Evolutionary conservation across 805 yeast genomes (phyloP).

Genomic region (Saitoella complicata): DNA sequence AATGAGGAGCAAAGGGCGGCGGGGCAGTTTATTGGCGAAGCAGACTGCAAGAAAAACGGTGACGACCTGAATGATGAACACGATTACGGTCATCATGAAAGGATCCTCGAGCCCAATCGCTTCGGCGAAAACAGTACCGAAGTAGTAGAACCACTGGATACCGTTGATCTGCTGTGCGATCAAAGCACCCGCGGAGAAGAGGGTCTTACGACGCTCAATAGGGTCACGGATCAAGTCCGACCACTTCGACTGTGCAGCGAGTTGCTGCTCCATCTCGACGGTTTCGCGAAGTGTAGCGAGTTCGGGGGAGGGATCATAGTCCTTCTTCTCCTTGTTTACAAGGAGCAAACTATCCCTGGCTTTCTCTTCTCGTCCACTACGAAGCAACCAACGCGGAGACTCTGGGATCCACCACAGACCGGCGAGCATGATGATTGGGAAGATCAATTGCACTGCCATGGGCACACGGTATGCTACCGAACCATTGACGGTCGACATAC

Average conservation of each 20-base stretch:
- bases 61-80: slow-evolving; percentile 87
- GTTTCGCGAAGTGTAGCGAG: slow-evolving; percentile 5
- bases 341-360: slow-evolving; percentile 52
- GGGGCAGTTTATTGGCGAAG: slow-evolving; percentile 74
- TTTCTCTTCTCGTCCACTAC: slow-evolving; percentile 44
- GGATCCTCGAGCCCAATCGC: slow-evolving; percentile 78
- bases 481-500: slow-evolving; percentile 65
- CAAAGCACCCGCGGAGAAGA: slow-evolving; percentile 77
- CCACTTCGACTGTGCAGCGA: slow-evolving; percentile 12
- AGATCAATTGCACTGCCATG: slow-evolving; percentile 81
- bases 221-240: slow-evolving; percentile 20
- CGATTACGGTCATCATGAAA: slow-evolving; percentile 85
- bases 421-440: slow-evolving; percentile 61
- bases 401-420: slow-evolving; percentile 82
- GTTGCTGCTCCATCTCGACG: slow-evolving; percentile 14
- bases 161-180: slow-evolving; percentile 96
- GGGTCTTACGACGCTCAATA: slow-evolving; percentile 47
- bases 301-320: slow-evolving; percentile 6
- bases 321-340: slow-evolving; percentile 28
- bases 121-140: slow-evolving; percentile 80
- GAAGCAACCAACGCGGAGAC: slow-evolving; percentile 79
- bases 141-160: slow-evolving; percentile 91
- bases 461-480: slow-evolving; percentile 83
- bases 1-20: slow-evolving; percentile 60
- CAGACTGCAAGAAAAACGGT: slow-evolving; percentile 75